Evolutionary conservation across 306 rosid species (phyloP).

Genomic region (Castanea sativa): DNA sequence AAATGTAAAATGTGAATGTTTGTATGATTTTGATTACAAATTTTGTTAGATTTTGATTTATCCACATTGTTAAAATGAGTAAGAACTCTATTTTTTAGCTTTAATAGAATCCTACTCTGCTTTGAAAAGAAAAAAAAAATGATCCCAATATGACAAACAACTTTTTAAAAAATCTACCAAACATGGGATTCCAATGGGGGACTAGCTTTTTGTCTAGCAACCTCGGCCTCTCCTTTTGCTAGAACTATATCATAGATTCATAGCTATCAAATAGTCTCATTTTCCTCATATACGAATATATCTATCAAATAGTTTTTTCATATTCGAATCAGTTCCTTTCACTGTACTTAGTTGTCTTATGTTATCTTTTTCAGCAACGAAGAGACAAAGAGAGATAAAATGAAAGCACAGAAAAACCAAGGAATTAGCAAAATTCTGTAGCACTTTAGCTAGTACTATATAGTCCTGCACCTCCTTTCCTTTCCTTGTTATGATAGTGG

Average conservation of each 20-base stretch:
- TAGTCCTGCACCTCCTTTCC: not conserved
- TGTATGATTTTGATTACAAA: too few relatives aligned
- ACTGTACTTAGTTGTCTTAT: conserved; percentile 26
- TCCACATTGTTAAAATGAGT: too few relatives aligned
- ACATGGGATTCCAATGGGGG: conserved; percentile 23
- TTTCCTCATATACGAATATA: not conserved
- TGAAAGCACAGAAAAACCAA: conserved; percentile 3
- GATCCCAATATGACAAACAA: conserved; percentile 48
- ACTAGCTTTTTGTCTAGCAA: conserved; percentile 20
- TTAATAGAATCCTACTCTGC: too few relatives aligned
- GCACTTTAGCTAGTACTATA: not conserved
- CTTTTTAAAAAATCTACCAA: conserved; percentile 36
- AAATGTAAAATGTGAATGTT: not conserved
- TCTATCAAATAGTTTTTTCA: not conserved
- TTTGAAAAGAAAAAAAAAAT: not conserved
- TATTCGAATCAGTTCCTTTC: not conserved
- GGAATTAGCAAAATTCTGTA: conserved; percentile 17
- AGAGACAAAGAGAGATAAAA: not conserved
- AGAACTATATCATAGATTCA: not conserved
- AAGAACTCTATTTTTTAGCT: too few relatives aligned
- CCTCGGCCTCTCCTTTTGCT: not conserved
- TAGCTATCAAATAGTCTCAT: not conserved
- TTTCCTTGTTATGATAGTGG: not conserved
- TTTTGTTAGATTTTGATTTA: too few relatives aligned
- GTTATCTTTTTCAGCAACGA: conserved; percentile 19